Conservation (phyloP, 2,329 filamentous ascomycete species). For the Fusarium lyarnte region DNA sequence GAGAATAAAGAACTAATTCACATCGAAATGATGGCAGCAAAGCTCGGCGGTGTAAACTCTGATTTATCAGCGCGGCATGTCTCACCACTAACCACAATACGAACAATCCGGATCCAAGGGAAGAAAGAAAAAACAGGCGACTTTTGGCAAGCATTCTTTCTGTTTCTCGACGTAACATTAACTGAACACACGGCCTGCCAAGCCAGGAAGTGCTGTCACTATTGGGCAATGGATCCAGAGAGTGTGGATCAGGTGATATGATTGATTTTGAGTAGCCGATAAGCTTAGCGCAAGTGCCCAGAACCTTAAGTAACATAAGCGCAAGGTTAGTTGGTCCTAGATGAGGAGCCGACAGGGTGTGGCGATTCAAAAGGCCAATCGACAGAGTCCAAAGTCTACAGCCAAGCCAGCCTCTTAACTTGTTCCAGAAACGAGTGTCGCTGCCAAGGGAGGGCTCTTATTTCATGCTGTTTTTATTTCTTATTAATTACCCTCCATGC, state of each 20-base stretch:
- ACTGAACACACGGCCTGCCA: slow-evolving; percentile 12
- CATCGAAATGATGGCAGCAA: neutral
- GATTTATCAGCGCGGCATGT: neutral
- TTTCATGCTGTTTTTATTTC: neutral
- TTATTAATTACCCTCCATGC: neutral
- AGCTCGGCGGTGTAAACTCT: neutral
- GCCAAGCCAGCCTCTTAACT: slow-evolving; percentile 30
- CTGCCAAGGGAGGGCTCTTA: slow-evolving; percentile 1
- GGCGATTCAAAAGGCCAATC: slow-evolving; percentile 19
- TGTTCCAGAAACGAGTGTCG: slow-evolving; percentile 22
- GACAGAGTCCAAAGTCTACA: neutral
- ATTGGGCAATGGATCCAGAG: slow-evolving; percentile 20
- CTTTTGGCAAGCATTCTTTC: neutral
- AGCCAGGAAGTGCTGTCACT: neutral
- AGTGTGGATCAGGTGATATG: slow-evolving; percentile 10
- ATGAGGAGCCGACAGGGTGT: slow-evolving; percentile 12
- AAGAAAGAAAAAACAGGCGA: neutral
- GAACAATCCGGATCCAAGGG: neutral
- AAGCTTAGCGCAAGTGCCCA: slow-evolving; percentile 39
- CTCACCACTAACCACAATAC: neutral
- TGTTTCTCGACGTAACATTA: slow-evolving; percentile 6
- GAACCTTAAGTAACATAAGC: slow-evolving; percentile 39
- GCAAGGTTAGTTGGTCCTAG: slow-evolving; percentile 23
- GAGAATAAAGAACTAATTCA: neutral
- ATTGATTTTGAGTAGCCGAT: slow-evolving; percentile 29